Base-by-base conservation (phyloP, 1,139 yeast genomes). In the Geotrichum candidum region DNA sequence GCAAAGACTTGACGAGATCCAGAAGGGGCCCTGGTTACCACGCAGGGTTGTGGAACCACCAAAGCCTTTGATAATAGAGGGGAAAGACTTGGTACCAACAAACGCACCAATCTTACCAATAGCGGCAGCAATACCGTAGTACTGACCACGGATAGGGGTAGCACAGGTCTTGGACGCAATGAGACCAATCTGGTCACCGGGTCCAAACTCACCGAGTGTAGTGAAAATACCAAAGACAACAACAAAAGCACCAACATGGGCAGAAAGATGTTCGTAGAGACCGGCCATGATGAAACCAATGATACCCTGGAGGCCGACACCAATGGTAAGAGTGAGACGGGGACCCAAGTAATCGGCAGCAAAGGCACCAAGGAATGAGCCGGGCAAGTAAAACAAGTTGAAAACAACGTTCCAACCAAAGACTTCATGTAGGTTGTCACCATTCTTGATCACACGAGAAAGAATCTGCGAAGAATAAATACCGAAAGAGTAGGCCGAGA, bases 401-500 rank as follows among this genome's bases (percentile, higher is more conserved):
- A 92, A 82, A 4, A 92, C 94, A 65, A 89, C 88, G 73, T 88
- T 89, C 97, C 97, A 92, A 59, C 97, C 97, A 77, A 90, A 90
- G 29, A 88, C 82, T 73, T 86, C 82, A 76, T 87, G 86, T 65
- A 90, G 75, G 35, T 59, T 55, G 68, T 85, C 83, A 54, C 81
- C 82, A 59, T 80, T 85, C 35, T 88, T 85, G 64, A 88, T 83
- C 63, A 90, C 77, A 54, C 77, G 74, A 46, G 80, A 78, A 66
- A 90, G 77, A 66, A 91, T 88, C 65, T 81, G 80, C 25, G 91
- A 77, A 13, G 96, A 87, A 76, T 87, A 91, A 69, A 89, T 84
- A 68, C 96, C 94, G 73, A 90, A 91, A 0, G 97, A 88, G 74
- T 91, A 92, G 13, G 86, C 83, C 35, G 92, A 85, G 75, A 92